Evolutionary conservation across 129 eudicot genomes (phyloP).

Genomic region (Artemisia argyi): DNA sequence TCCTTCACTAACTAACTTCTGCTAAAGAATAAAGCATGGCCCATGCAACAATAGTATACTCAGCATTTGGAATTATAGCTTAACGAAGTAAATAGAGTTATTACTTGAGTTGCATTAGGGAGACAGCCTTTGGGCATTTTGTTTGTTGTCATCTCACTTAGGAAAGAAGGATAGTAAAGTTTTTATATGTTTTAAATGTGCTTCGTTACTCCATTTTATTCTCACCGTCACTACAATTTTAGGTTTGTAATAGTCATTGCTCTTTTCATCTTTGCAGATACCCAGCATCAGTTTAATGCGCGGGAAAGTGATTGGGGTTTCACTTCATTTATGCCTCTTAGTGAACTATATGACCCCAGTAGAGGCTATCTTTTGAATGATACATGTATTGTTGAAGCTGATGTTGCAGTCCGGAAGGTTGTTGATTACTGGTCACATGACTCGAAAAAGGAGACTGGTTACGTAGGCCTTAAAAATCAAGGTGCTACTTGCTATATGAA

Average conservation of each 20-base stretch:
- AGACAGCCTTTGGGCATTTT: too few species aligned
- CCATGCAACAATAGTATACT: too few species aligned
- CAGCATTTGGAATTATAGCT: too few species aligned
- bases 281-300: slow-evolving; percentile 85
- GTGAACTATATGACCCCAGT: slow-evolving; percentile 79
- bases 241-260: slow-evolving; percentile 22
- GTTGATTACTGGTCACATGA: slow-evolving; percentile 93
- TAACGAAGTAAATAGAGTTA: too few species aligned
- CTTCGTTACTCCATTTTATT: neutral
- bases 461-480: slow-evolving; percentile 95
- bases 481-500: slow-evolving; percentile 99
- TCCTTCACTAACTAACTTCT: too few species aligned
- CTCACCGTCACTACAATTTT: slow-evolving; percentile 19
- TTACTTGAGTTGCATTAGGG: too few species aligned
- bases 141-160: neutral
- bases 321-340: slow-evolving; percentile 93
- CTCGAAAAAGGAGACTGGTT: slow-evolving; percentile 94
- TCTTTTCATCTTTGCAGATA: slow-evolving; percentile 50
- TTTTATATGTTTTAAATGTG: slow-evolving; percentile 1
- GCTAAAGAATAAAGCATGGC: too few species aligned
- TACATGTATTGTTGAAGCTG: slow-evolving; percentile 84
- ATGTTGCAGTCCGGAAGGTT: slow-evolving; percentile 81
- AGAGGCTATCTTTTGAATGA: slow-evolving; percentile 83
- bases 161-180: neutral
- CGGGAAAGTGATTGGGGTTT: slow-evolving; percentile 99